Base-by-base conservation (phyloP, 2,329 filamentous ascomycete species). In the Diaporthe citri region DNA sequence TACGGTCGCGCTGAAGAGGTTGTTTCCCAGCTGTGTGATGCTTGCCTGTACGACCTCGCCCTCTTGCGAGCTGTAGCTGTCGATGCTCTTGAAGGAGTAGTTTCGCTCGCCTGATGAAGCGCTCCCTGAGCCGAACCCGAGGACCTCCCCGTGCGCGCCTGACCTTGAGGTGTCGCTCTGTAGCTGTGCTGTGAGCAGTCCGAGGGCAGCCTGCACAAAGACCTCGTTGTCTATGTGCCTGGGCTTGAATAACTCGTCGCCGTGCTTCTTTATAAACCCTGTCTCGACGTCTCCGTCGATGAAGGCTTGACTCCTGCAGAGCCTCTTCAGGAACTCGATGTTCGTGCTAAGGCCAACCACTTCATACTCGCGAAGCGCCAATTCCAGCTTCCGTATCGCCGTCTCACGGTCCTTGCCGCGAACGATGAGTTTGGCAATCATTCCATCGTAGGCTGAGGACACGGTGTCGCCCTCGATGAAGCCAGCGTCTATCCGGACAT, bases 351-450 rank as follows among this genome's bases (percentile, higher is more conserved):
- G 90, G 0, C 97, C 97, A 3, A 96, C 97, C 15, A 99, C 92
- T 84, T 99, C 95, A 81, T 98, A 99, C 64, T 95, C 90, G 78
- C 95, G 93, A 15, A 99, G 87, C 0, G 97, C 96, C 5, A 92
- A 87, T 51, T 92, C 91, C 75, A 99, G 88, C 83, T 95, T 97
- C 75, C 94, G 92, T 67, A 99, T 93, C 4, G 96, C 95, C 36
- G 94, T 93, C 81, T 93, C 90, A 75, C 97, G 90, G 74, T 93
- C 93, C 22, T 91, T 90, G 0, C 94, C 97, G 74, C 94, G 91
- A 8, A 98, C 95, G 79, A 99, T 99, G 71, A 99, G 90, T 85
- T 99, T 99, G 59, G 97, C 95, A 78, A 99, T 98, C 97, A 99
- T 99, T 39, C 97, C 97, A 79, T 99, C 97, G 83, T 99, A 99